Base-by-base conservation (phyloP, 2,329 filamentous ascomycete species). In the Fusarium albosuccineum region DNA sequence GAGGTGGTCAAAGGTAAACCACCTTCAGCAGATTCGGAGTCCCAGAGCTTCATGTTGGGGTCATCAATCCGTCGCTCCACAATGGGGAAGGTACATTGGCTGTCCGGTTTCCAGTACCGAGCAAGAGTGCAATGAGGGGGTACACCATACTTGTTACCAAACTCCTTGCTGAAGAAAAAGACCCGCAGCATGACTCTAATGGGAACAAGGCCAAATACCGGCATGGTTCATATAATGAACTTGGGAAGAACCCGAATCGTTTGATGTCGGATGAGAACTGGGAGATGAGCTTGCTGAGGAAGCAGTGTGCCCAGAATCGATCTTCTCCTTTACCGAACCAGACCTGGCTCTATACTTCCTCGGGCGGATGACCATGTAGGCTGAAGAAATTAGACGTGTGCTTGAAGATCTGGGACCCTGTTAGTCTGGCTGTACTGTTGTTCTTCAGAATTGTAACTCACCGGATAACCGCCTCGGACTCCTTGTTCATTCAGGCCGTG, bases 91-190 rank as follows among this genome's bases (percentile, higher is more conserved):
- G 88, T 0, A 93, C 90, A 65, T 92, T 88, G 0, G 90, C 87
- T 0, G 91, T 91, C 70, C 92, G 89, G 68, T 93, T 93, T 2
- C 91, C 90, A 0, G 91, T 93, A 1, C 91, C 91, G 0, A 93
- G 81, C 73, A 94, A 93, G 1, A 93, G 80, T 0, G 91, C 91
- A 33, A 92, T 86, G 75, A 93, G 86, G 1, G 91, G 91, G 59
- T 91, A 83, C 0, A 91, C 88, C 77, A 93, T 89, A n/a, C 36
- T 87, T 88, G 71, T 93, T 89, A 14, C 86, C 86, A 73, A 93
- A 94, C 57, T 91, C 89, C 9, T 86, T 83, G 57, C 83, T 89
- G 77, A 93, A 93, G 58, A 87, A 80, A 76, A 92, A 92, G 51
- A 92, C 76, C 57, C 86, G 86, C 69, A 93, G 82, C 74, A 93